Base-by-base conservation (phyloP, 805 yeast genomes). In the Priceomyces haplophilus region DNA sequence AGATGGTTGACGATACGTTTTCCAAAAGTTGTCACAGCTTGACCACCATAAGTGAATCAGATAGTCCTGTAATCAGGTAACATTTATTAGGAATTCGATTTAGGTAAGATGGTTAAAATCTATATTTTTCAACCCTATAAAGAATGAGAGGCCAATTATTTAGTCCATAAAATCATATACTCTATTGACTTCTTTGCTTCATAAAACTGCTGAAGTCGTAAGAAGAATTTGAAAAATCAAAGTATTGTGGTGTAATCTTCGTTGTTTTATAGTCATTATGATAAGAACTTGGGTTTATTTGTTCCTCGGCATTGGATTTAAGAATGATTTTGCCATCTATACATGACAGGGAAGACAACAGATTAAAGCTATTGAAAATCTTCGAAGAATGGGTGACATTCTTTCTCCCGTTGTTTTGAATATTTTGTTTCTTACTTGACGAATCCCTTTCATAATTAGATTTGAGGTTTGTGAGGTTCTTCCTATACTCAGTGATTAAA, bases 201-300 rank as follows among this genome's bases (percentile, higher is more conserved):
- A 67, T 67, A 41, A 62, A 69, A 3, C 69, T 58, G 39, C 59
- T 55, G 40, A 69, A 68, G 50, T 69, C 72, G 42, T 68, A 69
- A 33, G 53, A 56, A n/a, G 53, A 62, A 34, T 46, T 48, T 0
- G 50, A 40, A 4, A 69, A 69, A 45, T 69, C 73, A 44, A 65
- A 69, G 46, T 67, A 66, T 41, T n/a, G n/a, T 7, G 31, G 15
- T 11, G 31, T 5, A 5, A 27, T 12, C 10, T 27, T 27, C 7
- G 31, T 5, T 27, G 6, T 21, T 21, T 7, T 21, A 21, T 21
- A 7, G 24, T 21, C 6, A 21, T 8, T 8, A 21, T 21, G 24
- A 21, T 8, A 6, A 21, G 24, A 6, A 21, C 24, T 8, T 7
- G 24, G 8, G n/a, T 27, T 27, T 12, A 27, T 27, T 10, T 12